phyloP scores from a whole-genome alignment of 306 rosid genomes.

The Pachyrhizus erosus region DNA sequence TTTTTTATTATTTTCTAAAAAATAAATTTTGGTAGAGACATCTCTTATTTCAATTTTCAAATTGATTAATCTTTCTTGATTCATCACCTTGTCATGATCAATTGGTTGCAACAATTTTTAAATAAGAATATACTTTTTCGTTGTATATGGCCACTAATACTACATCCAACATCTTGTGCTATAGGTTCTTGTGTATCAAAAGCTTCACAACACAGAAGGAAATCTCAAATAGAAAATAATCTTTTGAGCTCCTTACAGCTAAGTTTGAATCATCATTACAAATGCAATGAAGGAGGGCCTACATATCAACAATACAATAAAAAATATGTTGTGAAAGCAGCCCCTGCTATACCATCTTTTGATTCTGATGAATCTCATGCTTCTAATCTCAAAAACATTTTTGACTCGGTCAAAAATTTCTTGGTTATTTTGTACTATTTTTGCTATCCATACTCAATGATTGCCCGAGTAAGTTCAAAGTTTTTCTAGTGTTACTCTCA shows the following conservation, averaged over 20 bases:
- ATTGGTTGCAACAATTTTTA: too few species aligned
- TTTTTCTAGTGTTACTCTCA: neutral
- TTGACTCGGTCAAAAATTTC: constrained; percentile 35
- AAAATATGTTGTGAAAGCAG: constrained; percentile 40
- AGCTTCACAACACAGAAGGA: constrained; percentile 50
- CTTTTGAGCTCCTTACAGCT: neutral
- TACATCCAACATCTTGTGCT: constrained; percentile 10
- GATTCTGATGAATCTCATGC: constrained; percentile 58
- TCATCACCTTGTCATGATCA: too few species aligned
- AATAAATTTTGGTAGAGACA: too few species aligned
- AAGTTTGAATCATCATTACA: neutral
- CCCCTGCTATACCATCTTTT: constrained; percentile 58
- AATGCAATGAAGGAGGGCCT: neutral
- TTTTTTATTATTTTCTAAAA: too few species aligned
- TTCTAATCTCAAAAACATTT: constrained; percentile 45
- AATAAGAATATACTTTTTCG: neutral
- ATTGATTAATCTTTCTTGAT: too few species aligned
- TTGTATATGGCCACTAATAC: neutral
- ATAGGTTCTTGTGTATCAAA: constrained; percentile 49
- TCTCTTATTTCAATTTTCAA: too few species aligned
- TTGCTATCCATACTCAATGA: constrained; percentile 77
- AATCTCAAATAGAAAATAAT: neutral
- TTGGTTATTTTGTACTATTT: constrained; percentile 51
- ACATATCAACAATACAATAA: neutral
- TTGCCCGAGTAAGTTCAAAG: constrained; percentile 64